phyloP scores from a whole-genome alignment of 2,329 filamentous ascomycete genomes.

The Calonectria pseudoreteaudii region DNA sequence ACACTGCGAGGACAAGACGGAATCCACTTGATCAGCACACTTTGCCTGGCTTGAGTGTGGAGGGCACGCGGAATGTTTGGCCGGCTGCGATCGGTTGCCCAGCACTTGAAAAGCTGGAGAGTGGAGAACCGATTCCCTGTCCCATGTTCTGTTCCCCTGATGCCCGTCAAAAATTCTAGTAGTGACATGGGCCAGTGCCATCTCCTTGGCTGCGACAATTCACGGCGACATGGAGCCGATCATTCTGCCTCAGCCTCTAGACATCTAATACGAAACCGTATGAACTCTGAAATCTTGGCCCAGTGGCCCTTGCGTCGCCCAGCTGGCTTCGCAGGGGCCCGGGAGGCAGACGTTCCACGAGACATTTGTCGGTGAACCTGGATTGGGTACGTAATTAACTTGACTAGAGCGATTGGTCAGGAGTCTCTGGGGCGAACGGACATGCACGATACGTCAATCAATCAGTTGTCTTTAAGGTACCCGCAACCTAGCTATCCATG shows the following conservation, averaged over 20 bases:
- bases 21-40: conserved; percentile 3
- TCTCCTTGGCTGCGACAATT: neutral
- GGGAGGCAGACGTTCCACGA: conserved; percentile 24
- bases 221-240: neutral
- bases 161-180: neutral
- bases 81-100: conserved; percentile 10
- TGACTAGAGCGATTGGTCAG: conserved; percentile 12
- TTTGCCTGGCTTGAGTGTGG: neutral
- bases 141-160: neutral
- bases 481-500: conserved; percentile 11
- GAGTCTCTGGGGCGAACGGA: conserved; percentile 13
- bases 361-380: conserved; percentile 22
- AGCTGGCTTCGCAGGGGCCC: conserved; percentile 5
- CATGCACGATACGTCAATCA: conserved; percentile 18
- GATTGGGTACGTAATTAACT: conserved; percentile 7
- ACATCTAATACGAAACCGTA: conserved; percentile 1
- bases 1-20: neutral
- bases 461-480: conserved; percentile 11
- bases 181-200: neutral
- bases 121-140: conserved; percentile 10
- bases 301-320: neutral
- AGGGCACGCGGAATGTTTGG: conserved; percentile 11
- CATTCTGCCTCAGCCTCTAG: neutral
- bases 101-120: conserved; percentile 9
- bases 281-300: neutral